phyloP scores from a whole-genome alignment of 2,329 filamentous ascomycete genomes.

The Aaosphaeria arxii region DNA sequence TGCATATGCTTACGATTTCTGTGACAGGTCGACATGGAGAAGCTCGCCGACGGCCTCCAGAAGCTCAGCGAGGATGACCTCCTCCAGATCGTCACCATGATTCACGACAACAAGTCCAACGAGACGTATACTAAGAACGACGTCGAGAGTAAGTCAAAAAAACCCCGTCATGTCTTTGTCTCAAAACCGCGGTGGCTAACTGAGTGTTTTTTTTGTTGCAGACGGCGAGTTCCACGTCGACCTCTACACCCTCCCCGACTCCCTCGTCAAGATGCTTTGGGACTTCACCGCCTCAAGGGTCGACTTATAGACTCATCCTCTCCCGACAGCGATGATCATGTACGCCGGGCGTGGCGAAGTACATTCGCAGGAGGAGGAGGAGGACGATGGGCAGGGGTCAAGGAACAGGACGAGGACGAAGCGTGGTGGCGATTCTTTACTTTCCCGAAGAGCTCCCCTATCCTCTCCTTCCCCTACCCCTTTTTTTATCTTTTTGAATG shows the following conservation, averaged over 20 bases:
- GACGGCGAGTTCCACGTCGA: constrained; percentile 98
- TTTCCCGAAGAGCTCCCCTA: too few species aligned
- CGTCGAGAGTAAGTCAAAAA: constrained; percentile 71
- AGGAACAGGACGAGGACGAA: too few species aligned
- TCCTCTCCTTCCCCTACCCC: too few species aligned
- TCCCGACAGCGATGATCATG: too few species aligned
- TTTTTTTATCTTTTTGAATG: too few species aligned
- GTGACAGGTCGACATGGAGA: constrained; percentile 78
- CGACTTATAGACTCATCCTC: constrained; percentile 21
- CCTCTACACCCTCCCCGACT: constrained; percentile 92
- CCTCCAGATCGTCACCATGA: constrained; percentile 92
- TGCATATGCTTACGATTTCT: background rate
- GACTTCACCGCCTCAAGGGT: constrained; percentile 61
- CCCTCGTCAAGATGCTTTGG: constrained; percentile 90
- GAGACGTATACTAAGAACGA: constrained; percentile 98
- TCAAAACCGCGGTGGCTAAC: background rate
- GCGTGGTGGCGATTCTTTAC: too few species aligned
- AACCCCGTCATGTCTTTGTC: background rate
- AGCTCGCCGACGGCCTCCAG: constrained; percentile 86
- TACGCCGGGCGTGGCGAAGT: background rate
- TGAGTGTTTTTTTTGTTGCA: too few species aligned
- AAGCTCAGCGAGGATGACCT: constrained; percentile 91
- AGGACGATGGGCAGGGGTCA: too few species aligned
- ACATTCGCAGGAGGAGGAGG: background rate
- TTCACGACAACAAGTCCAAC: constrained; percentile 92